Conservation (phyloP, 257 asterid genomes). For the Mitragyna speciosa region DNA sequence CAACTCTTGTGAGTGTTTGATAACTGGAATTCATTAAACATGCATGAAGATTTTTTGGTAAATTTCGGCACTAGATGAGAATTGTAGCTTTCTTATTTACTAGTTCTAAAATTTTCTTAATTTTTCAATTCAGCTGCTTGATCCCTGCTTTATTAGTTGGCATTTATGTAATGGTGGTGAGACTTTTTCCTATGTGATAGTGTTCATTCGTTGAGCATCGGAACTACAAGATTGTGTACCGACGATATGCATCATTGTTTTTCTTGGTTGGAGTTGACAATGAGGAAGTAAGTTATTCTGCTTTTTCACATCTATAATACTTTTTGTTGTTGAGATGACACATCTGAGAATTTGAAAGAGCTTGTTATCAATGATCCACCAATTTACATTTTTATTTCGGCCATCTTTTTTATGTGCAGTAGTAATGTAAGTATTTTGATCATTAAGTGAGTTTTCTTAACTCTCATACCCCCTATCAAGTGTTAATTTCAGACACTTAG, state of each 20-base stretch:
- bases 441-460: neutral
- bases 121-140: neutral
- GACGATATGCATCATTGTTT: conserved; percentile 90
- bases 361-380: neutral
- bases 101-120: neutral
- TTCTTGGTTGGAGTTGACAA: conserved; percentile 98
- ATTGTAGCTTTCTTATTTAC: neutral
- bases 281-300: conserved; percentile 73
- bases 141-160: neutral
- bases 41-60: too few species aligned
- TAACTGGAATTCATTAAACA: too few species aligned
- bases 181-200: conserved; percentile 40
- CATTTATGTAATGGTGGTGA: conserved; percentile 8
- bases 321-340: neutral
- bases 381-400: neutral
- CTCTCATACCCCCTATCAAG: neutral
- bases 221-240: conserved; percentile 82
- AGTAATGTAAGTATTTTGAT: neutral
- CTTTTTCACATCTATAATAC: conserved; percentile 3
- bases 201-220: conserved; percentile 98
- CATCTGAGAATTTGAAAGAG: neutral
- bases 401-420: neutral
- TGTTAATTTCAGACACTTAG: neutral
- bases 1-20: too few species aligned
- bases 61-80: neutral